Percentiles rank a stretch among this genome's conserved stretches.
Evolutionary conservation across 1,139 yeast species (phyloP).

Genomic region (Kluyveromyces marxianus): DNA sequence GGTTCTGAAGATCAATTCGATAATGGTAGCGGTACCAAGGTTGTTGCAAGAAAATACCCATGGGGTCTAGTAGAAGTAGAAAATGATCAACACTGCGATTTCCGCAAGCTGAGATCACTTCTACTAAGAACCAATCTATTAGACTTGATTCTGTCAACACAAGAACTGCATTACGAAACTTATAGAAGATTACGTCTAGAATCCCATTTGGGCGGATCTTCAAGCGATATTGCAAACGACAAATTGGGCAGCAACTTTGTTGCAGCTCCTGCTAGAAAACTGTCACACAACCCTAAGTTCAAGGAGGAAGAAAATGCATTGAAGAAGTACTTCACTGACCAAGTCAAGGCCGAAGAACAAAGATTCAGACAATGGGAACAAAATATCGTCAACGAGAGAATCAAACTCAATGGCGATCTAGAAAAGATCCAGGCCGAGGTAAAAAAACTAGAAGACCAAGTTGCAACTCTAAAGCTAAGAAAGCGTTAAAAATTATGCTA

Average conservation of each 20-base stretch:
- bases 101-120: conserved; percentile 81
- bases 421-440: conserved; percentile 77
- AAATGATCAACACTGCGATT: conserved; percentile 92
- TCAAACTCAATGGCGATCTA: conserved; percentile 86
- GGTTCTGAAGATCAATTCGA: conserved; percentile 87
- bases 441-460: conserved; percentile 65
- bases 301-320: conserved; percentile 93
- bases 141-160: conserved; percentile 82
- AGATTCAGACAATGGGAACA: conserved; percentile 98
- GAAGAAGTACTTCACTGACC: conserved; percentile 95
- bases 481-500: conserved; percentile 23
- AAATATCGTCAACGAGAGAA: conserved; percentile 88
- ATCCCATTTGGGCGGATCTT: conserved; percentile 14
- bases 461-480: conserved; percentile 56
- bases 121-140: conserved; percentile 88
- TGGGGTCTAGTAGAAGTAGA: conserved; percentile 99
- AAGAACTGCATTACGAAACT: conserved; percentile 84
- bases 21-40: conserved; percentile 64
- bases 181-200: conserved; percentile 81
- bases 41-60: conserved; percentile 88
- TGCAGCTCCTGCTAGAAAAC: conserved; percentile 33
- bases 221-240: conserved; percentile 24
- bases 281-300: conserved; percentile 76
- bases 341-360: conserved; percentile 93
- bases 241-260: conserved; percentile 32